Evolutionary conservation across 176 grass and related monocot genomes (phyloP), one percentile per base, ranked within the genome.

Genomic region (Oryza meridionalis): DNA sequence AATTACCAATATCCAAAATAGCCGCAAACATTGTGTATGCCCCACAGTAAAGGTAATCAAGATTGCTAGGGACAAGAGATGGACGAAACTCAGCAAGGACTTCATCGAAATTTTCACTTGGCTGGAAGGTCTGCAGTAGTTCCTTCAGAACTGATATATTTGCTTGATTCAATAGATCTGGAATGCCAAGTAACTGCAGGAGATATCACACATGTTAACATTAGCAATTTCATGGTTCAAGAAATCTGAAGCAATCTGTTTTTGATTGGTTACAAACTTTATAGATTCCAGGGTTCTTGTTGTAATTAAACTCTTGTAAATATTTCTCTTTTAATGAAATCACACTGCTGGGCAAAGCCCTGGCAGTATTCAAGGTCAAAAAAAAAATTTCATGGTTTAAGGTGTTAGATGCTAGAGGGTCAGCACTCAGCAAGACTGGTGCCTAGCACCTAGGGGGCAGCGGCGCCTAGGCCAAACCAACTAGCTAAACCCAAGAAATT

Each of bases 131-230:
- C 78, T 89, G 90, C 80, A 97, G 65, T 69, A 94, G 81, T 76
- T 93, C 92, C 88, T 91, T 92, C 71, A 97, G 76, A 88, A 91
- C 51, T 84, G 92, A 62, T 79, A 94, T 81, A 79, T 93, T 97
- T 82, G 69, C 59, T 82, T 78, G 72, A 78, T 91, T 67, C 26
- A 86, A 91, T 47, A 97, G 40, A 58, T 88, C 88, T 78, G 86
- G 82, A 86, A 82, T 85, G 43, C 67, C 79, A 67, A 97, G 66
- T 86, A 97, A 75, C 95, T 94, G 86, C 88, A 80, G 55, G 47
- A 72, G 61, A 49, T 27, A 74, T 14, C 45, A 79, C 49, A 29
- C 15, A 69, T 82, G 67, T 83, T 78, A 90, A 38, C 38, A 47
- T 37, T 80, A 86, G 46, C 44, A 82, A 43, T 35, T 51, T 17